Evolutionary conservation across 768 basidiomycete species (phyloP).

Genomic region (Terana coerulea): DNA sequence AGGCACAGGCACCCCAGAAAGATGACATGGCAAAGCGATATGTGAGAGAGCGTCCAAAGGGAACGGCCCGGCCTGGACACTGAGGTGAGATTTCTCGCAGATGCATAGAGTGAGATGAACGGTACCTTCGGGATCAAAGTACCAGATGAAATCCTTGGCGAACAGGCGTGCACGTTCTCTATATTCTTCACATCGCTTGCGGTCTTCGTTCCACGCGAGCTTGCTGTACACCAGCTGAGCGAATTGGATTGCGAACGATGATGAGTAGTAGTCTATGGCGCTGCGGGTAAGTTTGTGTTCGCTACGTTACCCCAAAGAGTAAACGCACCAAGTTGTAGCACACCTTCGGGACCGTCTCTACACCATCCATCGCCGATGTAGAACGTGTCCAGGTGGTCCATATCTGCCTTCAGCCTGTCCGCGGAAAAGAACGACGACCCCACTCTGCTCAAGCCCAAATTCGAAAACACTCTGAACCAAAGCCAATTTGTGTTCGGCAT

Average conservation of each 20-base stretch:
- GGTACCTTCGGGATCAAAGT: slow-evolving; percentile 68
- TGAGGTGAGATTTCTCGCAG: neutral
- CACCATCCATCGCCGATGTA: slow-evolving; percentile 77
- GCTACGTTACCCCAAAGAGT: no score
- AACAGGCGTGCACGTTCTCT: slow-evolving; percentile 58
- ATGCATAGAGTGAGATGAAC: neutral
- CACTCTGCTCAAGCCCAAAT: slow-evolving; percentile 63
- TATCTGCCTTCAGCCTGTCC: slow-evolving; percentile 64
- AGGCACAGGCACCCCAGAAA: slow-evolving; percentile 72
- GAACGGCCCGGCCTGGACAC: slow-evolving; percentile 59
- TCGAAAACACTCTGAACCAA: slow-evolving; percentile 79
- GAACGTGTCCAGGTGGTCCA: slow-evolving; percentile 76
- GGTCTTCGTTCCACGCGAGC: slow-evolving; percentile 57
- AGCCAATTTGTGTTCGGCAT: slow-evolving; percentile 86
- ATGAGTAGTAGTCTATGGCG: slow-evolving; percentile 72
- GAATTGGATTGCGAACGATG: slow-evolving; percentile 76
- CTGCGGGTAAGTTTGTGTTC: no score
- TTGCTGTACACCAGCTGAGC: slow-evolving; percentile 71
- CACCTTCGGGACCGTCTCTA: slow-evolving; percentile 72
- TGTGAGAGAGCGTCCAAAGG: slow-evolving; percentile 73
- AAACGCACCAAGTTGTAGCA: slow-evolving; percentile 51
- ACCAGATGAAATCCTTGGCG: slow-evolving; percentile 67
- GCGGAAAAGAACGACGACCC: slow-evolving; percentile 55
- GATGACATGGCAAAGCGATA: slow-evolving; percentile 83
- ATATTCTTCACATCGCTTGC: slow-evolving; percentile 61